A percentile compares a stretch with the other conserved stretches of the same genome.
Evolutionary conservation across 345 rosid species (phyloP).

Genomic region (Aquilaria malaccensis): DNA sequence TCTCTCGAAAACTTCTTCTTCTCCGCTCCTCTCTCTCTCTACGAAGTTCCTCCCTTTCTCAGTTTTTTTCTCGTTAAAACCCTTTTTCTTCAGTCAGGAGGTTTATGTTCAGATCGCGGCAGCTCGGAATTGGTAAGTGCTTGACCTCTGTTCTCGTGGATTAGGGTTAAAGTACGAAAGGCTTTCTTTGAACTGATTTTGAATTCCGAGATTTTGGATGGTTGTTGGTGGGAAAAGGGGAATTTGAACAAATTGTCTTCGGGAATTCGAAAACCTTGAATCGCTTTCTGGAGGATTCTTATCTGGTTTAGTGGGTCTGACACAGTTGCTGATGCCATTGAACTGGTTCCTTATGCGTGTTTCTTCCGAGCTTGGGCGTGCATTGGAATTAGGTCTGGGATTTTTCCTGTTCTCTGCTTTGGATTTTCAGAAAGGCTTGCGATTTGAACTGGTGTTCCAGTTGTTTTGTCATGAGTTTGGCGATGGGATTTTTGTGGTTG

Average conservation of each 20-base stretch:
- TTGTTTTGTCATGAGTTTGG: too few species aligned
- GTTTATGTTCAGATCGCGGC: conserved; percentile 12
- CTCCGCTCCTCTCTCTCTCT: conserved; percentile 10
- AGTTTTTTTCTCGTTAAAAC: conserved; percentile 4
- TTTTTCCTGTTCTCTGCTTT: too few species aligned
- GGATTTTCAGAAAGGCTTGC: too few species aligned
- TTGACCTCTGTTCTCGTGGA: conserved; percentile 25
- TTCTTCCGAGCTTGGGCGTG: not conserved
- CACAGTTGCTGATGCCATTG: not conserved
- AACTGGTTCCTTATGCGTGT: not conserved
- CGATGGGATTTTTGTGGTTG: too few species aligned
- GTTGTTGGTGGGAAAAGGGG: too few species aligned
- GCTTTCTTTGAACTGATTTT: conserved; percentile 9
- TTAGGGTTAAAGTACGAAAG: conserved; percentile 35
- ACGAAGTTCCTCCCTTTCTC: conserved; percentile 16
- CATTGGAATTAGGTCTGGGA: not conserved
- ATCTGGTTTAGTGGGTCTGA: not conserved
- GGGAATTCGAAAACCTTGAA: not conserved
- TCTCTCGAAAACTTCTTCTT: conserved; percentile 15
- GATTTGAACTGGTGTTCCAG: too few species aligned
- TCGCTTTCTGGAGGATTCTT: not conserved
- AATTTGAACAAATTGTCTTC: conserved; percentile 1
- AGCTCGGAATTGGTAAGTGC: conserved; percentile 26
- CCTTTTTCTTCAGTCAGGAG: conserved; percentile 7
- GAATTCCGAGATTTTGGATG: conserved; percentile 10